Conservation (phyloP, 2,329 filamentous ascomycete species). For the Nemania abortiva region DNA sequence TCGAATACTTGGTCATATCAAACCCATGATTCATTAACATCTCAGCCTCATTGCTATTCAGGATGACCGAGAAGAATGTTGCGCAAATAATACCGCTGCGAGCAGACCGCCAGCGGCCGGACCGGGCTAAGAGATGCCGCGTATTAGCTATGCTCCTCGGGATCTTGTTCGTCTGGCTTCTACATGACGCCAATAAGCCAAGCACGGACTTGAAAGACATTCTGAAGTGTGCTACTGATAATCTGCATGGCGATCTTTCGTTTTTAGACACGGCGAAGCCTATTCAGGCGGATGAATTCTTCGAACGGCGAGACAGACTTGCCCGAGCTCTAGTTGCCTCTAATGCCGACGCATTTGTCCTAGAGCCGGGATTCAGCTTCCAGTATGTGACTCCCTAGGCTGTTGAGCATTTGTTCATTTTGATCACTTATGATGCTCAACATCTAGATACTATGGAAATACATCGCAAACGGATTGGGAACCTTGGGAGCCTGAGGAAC, state of each 20-base stretch:
- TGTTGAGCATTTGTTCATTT: not conserved
- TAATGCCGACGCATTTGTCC: slow-evolving; percentile 67
- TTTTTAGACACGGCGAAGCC: slow-evolving; percentile 64
- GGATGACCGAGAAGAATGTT: slow-evolving; percentile 3
- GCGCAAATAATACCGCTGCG: not conserved
- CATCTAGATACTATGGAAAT: slow-evolving; percentile 67
- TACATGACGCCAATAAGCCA: not conserved
- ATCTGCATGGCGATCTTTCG: slow-evolving; percentile 61
- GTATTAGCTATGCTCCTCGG: not conserved
- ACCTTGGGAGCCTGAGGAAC: slow-evolving; percentile 73
- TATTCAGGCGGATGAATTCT: slow-evolving; percentile 64
- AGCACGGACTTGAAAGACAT: slow-evolving; percentile 35
- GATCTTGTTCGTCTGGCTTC: slow-evolving; percentile 4
- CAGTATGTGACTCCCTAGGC: slow-evolving; percentile 54
- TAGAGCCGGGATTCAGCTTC: slow-evolving; percentile 74
- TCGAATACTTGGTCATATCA: not conserved
- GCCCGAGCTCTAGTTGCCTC: slow-evolving; percentile 66
- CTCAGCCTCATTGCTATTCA: not conserved
- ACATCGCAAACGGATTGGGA: slow-evolving; percentile 72
- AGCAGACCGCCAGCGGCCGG: not conserved
- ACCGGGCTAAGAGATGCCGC: not conserved
- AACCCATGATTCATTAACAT: not conserved
- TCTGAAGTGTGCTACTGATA: slow-evolving; percentile 64
- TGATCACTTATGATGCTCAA: slow-evolving; percentile 2
- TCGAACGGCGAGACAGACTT: slow-evolving; percentile 66